Evolutionary conservation across 352 stramenopile genomes (phyloP).

Genomic region (Phytophthora sansomeana): DNA sequence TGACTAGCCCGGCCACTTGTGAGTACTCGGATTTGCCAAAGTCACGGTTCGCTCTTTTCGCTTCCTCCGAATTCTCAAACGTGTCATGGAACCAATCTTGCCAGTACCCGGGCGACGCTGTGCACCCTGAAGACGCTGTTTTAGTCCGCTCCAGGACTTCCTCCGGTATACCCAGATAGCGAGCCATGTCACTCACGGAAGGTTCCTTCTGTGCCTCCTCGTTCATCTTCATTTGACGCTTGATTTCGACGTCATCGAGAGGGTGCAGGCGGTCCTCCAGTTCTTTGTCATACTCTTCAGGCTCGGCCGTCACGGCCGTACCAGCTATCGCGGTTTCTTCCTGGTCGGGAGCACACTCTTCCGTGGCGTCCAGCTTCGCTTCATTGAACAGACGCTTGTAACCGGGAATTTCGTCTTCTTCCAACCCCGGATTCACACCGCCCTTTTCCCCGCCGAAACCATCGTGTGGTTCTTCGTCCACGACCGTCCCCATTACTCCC

Average conservation of each 20-base stretch:
- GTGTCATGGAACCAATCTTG: background rate
- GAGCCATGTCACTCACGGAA: background rate
- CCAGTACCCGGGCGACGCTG: background rate
- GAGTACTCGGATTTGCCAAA: too few species aligned
- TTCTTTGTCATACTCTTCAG: background rate
- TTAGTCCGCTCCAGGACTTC: background rate
- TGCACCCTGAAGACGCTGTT: background rate
- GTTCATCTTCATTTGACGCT: background rate
- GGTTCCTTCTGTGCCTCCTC: background rate
- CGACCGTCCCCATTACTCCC: too few species aligned
- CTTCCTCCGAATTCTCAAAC: background rate
- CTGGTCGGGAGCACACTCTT: background rate
- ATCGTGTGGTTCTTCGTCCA: too few species aligned
- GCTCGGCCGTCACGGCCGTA: background rate
- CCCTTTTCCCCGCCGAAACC: too few species aligned
- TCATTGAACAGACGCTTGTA: too few species aligned
- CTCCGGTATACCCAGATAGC: background rate
- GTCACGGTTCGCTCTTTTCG: background rate
- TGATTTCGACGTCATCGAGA: constrained; percentile 1
- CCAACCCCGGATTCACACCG: too few species aligned
- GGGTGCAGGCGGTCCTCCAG: constrained; percentile 8
- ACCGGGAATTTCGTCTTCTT: too few species aligned
- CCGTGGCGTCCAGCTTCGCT: too few species aligned
- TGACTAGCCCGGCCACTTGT: too few species aligned
- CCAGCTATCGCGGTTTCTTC: background rate